Conservation (phyloP, 768 basidiomycete species). For the Tricholoma flavovirens region DNA sequence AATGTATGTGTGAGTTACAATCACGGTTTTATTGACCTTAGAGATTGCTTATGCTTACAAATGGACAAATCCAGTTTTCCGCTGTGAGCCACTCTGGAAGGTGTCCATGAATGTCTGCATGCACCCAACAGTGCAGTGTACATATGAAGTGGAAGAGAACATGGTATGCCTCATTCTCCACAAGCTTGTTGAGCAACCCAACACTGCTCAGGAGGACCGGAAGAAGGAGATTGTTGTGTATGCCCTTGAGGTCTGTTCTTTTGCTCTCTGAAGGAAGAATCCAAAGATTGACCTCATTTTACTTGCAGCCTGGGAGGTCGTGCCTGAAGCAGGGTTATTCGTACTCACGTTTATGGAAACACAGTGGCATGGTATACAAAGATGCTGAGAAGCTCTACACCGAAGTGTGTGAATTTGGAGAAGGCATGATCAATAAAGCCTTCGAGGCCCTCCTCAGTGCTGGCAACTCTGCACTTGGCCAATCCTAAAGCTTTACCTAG, state of each 20-base stretch:
- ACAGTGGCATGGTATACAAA: too few relatives aligned
- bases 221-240: slow-evolving; percentile 48
- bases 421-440: too few relatives aligned
- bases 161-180: slow-evolving; percentile 50
- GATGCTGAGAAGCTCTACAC: too few relatives aligned
- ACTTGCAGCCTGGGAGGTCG: slow-evolving; percentile 37
- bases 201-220: slow-evolving; percentile 16
- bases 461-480: too few relatives aligned
- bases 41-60: too few relatives aligned
- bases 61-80: too few relatives aligned
- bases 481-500: too few relatives aligned
- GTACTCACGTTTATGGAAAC: too few relatives aligned
- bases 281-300: background rate
- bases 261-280: background rate
- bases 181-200: slow-evolving; percentile 33
- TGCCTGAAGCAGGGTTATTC: slow-evolving; percentile 43
- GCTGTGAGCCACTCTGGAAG: too few relatives aligned
- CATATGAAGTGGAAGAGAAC: slow-evolving; percentile 50
- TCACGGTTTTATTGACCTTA: too few relatives aligned
- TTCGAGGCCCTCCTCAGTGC: too few relatives aligned
- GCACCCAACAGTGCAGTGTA: slow-evolving; percentile 48
- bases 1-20: slow-evolving; percentile 37
- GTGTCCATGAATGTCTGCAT: slow-evolving; percentile 51
- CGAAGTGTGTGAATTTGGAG: too few relatives aligned
- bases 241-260: slow-evolving; percentile 51